These are phyloP conservation scores for Rhodotorula sphaerocarpa DNA, from an alignment of 768 basidiomycete genomes.

Conservation along the genomic window DNA sequence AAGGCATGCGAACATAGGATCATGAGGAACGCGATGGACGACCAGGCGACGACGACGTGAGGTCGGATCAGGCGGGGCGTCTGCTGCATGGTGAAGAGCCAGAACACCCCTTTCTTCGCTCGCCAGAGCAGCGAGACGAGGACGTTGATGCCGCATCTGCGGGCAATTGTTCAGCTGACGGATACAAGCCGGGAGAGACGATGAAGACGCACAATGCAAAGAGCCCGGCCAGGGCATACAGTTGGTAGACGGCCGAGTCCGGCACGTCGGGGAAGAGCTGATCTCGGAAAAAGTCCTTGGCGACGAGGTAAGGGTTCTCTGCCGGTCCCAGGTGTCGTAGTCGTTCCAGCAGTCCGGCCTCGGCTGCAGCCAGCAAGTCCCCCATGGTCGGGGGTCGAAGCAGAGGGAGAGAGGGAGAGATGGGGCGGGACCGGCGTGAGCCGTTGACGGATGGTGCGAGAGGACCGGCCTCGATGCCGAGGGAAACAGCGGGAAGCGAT, in stretches of 20 bases:
- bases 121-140: conserved; percentile 2
- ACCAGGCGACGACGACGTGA: conserved; percentile 10
- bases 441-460: no score
- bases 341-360: neutral
- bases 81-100: conserved; percentile 5
- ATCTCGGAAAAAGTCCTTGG: neutral
- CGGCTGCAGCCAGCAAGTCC: neutral
- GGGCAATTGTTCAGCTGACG: rapidly evolving
- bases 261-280: conserved; percentile 9
- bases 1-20: no score
- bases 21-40: conserved; percentile 2
- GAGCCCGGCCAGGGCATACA: conserved; percentile 2
- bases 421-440: no score
- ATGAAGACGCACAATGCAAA: conserved; percentile 1
- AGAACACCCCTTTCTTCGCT: conserved; percentile 2
- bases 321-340: neutral
- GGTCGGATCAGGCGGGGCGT: conserved; percentile 3
- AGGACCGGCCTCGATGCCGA: no score
- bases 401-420: no score
- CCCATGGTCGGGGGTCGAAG: neutral
- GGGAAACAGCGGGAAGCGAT: no score
- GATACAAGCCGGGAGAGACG: no score
- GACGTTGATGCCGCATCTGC: conserved; percentile 6
- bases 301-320: conserved; percentile 3
- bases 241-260: neutral